phyloP scores from a whole-genome alignment of 768 basidiomycete species.

The Tricholoma sp. region DNA sequence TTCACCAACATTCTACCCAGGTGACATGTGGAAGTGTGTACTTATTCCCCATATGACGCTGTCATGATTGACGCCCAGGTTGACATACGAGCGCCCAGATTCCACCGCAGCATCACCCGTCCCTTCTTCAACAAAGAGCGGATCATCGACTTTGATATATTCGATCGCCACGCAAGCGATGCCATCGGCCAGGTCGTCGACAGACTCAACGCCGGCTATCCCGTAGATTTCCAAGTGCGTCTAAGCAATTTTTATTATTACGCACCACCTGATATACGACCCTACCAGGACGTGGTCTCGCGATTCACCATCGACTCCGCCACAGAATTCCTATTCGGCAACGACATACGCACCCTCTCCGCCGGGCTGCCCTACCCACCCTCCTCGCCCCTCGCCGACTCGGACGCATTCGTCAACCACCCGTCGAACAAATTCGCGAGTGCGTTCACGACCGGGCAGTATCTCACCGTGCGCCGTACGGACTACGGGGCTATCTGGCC shows the following conservation, averaged over 20 bases:
- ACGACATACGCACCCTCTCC: conserved; percentile 43
- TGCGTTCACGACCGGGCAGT: conserved; percentile 47
- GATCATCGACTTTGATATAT: conserved; percentile 59
- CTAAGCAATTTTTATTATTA: too few species aligned
- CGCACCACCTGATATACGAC: background rate
- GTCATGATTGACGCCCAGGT: background rate
- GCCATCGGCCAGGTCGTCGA: conserved; percentile 38
- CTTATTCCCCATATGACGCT: too few species aligned
- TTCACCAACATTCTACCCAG: too few species aligned
- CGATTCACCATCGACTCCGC: conserved; percentile 63
- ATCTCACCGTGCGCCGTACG: conserved; percentile 27
- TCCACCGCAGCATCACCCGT: conserved; percentile 63
- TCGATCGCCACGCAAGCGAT: conserved; percentile 48
- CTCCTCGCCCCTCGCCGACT: conserved; percentile 19
- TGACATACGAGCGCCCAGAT: conserved; percentile 27
- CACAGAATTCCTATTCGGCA: conserved; percentile 56
- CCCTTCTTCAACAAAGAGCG: conserved; percentile 65
- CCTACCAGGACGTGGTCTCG: conserved; percentile 33
- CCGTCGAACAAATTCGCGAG: conserved; percentile 40
- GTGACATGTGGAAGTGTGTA: too few species aligned
- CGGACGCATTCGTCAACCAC: conserved; percentile 21
- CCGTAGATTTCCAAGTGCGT: conserved; percentile 58
- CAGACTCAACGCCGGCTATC: conserved; percentile 39
- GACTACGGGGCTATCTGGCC: conserved; percentile 41
- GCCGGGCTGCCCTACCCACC: conserved; percentile 47